A percentile compares a stretch with the other conserved stretches of the same genome.
phyloP scores from a whole-genome alignment of 2,329 filamentous ascomycete species.

The Mycocentrospora acerina region DNA sequence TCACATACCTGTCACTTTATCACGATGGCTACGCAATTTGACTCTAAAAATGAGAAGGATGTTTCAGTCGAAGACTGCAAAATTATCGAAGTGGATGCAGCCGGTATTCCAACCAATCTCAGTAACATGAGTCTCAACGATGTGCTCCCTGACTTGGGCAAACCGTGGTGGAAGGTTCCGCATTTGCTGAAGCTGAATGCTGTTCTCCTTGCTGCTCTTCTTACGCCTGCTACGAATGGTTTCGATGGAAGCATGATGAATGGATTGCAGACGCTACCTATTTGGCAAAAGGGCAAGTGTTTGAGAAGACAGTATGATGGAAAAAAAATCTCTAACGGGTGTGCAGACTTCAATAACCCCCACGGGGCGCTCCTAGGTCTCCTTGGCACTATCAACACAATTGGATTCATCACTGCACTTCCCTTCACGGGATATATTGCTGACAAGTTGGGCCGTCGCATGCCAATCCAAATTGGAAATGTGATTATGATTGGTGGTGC shows the following conservation, averaged over 20 bases:
- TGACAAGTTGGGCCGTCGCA: conserved; percentile 26
- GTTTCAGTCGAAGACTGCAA: too few relatives aligned
- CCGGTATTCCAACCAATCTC: too few relatives aligned
- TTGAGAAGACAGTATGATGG: too few relatives aligned
- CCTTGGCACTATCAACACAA: conserved; percentile 27
- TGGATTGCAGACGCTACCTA: conserved; percentile 20
- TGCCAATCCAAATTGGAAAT: conserved; percentile 34
- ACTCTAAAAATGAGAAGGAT: too few relatives aligned
- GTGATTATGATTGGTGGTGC: conserved; percentile 47
- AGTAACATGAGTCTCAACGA: too few relatives aligned
- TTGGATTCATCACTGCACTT: conserved; percentile 25
- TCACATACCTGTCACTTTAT: too few relatives aligned
- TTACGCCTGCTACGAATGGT: conserved; percentile 58
- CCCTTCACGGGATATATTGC: conserved; percentile 27
- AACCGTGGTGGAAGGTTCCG: conserved; percentile 54
- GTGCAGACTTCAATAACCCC: conserved; percentile 22
- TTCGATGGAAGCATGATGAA: conserved; percentile 52
- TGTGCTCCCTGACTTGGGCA: too few relatives aligned
- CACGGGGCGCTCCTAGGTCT: too few relatives aligned
- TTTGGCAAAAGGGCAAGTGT: conserved; percentile 8
- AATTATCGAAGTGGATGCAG: too few relatives aligned
- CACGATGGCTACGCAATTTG: too few relatives aligned
- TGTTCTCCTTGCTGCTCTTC: conserved; percentile 50
- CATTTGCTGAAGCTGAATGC: conserved; percentile 58
- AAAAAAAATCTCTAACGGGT: too few relatives aligned